These are phyloP conservation scores for Dipteronia sinensis DNA, from an alignment of 345 rosid genomes.

Conservation along the genomic window DNA sequence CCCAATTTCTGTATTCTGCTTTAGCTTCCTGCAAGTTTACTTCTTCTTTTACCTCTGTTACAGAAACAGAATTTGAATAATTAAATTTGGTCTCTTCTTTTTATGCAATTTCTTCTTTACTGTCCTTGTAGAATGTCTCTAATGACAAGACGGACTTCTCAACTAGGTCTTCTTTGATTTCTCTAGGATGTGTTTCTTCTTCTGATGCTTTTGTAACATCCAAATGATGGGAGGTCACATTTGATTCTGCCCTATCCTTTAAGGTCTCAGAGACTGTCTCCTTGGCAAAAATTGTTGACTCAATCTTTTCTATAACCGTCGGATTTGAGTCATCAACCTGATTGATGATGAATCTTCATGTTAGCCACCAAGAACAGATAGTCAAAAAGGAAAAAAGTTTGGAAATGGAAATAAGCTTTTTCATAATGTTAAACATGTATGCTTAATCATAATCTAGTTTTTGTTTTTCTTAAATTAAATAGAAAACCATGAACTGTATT, in stretches of 20 bases:
- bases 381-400: neutral
- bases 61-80: neutral
- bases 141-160: slow-evolving; percentile 8
- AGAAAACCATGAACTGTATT: neutral
- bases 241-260: slow-evolving; percentile 22
- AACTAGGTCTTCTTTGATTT: slow-evolving; percentile 10
- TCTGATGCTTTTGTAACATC: slow-evolving; percentile 5
- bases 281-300: slow-evolving; percentile 23
- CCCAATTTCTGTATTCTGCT: slow-evolving; percentile 25
- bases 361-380: slow-evolving; percentile 6
- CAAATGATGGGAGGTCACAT: neutral
- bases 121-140: neutral
- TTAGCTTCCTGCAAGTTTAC: slow-evolving; percentile 13
- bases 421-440: neutral
- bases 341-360: slow-evolving; percentile 8
- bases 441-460: neutral
- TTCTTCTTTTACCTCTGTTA: slow-evolving; percentile 23
- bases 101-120: slow-evolving; percentile 21
- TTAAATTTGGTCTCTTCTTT: neutral
- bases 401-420: neutral
- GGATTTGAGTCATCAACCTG: slow-evolving; percentile 28
- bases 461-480: neutral
- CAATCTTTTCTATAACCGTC: slow-evolving; percentile 20
- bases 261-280: slow-evolving; percentile 11
- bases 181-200: slow-evolving; percentile 12